Evolutionary conservation across 192 early-diverging fungal genomes (phyloP).

Genomic region (Physocladia obscura): DNA sequence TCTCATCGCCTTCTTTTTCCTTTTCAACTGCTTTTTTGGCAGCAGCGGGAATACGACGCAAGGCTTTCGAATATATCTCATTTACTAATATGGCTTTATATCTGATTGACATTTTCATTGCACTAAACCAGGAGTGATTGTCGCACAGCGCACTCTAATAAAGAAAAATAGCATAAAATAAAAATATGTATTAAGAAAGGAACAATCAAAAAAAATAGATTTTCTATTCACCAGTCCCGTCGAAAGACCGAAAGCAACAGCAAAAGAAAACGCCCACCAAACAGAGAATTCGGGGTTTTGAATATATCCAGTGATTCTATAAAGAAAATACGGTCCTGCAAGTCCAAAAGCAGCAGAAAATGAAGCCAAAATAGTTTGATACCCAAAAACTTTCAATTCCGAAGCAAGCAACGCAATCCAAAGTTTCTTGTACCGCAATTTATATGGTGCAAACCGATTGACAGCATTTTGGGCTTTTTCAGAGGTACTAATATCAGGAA

Average conservation of each 20-base stretch:
- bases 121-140: slow-evolving; percentile 40
- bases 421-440: slow-evolving; percentile 9
- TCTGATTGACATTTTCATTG: slow-evolving; percentile 31
- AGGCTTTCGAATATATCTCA: slow-evolving; percentile 49
- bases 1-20: slow-evolving; percentile 1
- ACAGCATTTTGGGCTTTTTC: slow-evolving; percentile 36
- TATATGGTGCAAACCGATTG: slow-evolving; percentile 7
- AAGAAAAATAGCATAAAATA: too few relatives aligned
- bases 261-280: slow-evolving; percentile 6
- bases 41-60: slow-evolving; percentile 18
- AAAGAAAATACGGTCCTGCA: slow-evolving; percentile 46
- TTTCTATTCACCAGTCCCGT: not conserved
- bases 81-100: slow-evolving; percentile 43
- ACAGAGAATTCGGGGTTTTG: slow-evolving; percentile 4
- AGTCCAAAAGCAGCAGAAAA: slow-evolving; percentile 21
- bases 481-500: slow-evolving; percentile 37
- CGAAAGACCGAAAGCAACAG: slow-evolving; percentile 21
- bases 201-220: too few relatives aligned
- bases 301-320: slow-evolving; percentile 41
- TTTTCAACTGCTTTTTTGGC: not conserved
- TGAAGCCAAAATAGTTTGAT: slow-evolving; percentile 31
- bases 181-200: too few relatives aligned
- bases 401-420: slow-evolving; percentile 4
- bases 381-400: not conserved
- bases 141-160: slow-evolving; percentile 33